Evolutionary conservation across 768 basidiomycete species (phyloP), one percentile per base, ranked within the genome.

Genomic region (Podaxis sp.): DNA sequence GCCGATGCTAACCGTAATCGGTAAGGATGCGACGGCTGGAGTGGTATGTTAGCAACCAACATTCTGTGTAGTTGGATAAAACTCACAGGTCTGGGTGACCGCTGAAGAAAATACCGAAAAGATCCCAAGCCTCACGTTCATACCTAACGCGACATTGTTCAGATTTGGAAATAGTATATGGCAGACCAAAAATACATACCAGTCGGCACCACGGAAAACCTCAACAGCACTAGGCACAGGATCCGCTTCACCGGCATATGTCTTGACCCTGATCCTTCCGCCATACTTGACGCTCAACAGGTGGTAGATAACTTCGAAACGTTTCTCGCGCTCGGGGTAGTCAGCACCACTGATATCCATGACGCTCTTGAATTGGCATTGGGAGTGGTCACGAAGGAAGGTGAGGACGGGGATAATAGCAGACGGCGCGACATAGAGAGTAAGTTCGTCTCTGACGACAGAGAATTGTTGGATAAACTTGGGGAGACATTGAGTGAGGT

Each of bases 381-480:
- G 93, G 4, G 90, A 82, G 74, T 98, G 96, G 78, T 98, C 96
- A 64, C 95, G 89, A 55, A 98, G 80, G 80, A 98, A 98, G 25
- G 87, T 90, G 65, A 97, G 80, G 53, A 93, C 88, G 18, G 93
- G 95, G 47, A 93, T 73, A 70, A 97, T 77, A 59, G 83, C 92
- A 37, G 86, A 81, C 16, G 96, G 96, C 0, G 88, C 80, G 73
- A 89, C 80, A 78, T 98, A 95, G 56, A 98, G 82, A 25, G 90
- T 88, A 62, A 98, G 80, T 74, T 98, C 97, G 73, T 98, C 97
- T 80, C 93, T 93, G 73, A 93, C 85, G 50, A 98, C 91, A 10
- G 93, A 93, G 81, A 96, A 98, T 74, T 98, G 97, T 75, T 98
- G 96, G 71, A 99, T 86, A 79, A 87, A 97, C 79, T 97, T 98